Conservation (phyloP, 2,329 filamentous ascomycete genomes). For the Penicillium aurantiogriseum region DNA sequence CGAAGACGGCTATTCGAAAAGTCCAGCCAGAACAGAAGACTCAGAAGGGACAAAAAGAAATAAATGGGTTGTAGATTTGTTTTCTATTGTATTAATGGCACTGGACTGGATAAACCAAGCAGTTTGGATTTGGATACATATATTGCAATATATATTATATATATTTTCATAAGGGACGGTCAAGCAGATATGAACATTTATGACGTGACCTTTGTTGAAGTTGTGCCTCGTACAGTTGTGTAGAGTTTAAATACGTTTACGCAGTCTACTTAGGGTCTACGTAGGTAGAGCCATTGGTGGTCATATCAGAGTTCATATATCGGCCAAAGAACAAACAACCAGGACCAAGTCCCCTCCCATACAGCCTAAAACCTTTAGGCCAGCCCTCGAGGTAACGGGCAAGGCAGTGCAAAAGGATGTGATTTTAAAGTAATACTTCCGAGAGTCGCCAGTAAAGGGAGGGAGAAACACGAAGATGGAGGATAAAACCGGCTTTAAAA, state of each 20-base stretch:
- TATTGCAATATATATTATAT: not conserved
- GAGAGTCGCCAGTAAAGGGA: slow-evolving; percentile 23
- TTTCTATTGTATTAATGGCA: not conserved
- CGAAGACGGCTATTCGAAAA: not conserved
- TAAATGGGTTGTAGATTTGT: not conserved
- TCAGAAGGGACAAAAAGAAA: not conserved
- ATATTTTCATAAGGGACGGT: not conserved
- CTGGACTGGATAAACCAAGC: not conserved
- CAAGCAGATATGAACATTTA: not conserved
- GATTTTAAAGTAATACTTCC: slow-evolving; percentile 25
- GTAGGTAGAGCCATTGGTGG: not conserved
- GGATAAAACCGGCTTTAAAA: slow-evolving; percentile 26
- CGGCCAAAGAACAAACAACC: slow-evolving; percentile 7
- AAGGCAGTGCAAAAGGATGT: slow-evolving; percentile 19
- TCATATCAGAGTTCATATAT: slow-evolving; percentile 16
- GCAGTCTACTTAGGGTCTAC: not conserved
- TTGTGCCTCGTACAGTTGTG: too few relatives aligned
- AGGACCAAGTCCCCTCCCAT: slow-evolving; percentile 2
- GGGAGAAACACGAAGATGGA: slow-evolving; percentile 24
- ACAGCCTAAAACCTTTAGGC: slow-evolving; percentile 4
- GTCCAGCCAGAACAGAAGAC: not conserved
- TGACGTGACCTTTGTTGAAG: not conserved
- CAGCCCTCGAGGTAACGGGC: not conserved
- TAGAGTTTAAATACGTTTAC: not conserved
- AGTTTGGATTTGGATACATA: not conserved